These are phyloP conservation scores for Salix exigua DNA, from an alignment of 345 rosid species.

Conservation along the genomic window DNA sequence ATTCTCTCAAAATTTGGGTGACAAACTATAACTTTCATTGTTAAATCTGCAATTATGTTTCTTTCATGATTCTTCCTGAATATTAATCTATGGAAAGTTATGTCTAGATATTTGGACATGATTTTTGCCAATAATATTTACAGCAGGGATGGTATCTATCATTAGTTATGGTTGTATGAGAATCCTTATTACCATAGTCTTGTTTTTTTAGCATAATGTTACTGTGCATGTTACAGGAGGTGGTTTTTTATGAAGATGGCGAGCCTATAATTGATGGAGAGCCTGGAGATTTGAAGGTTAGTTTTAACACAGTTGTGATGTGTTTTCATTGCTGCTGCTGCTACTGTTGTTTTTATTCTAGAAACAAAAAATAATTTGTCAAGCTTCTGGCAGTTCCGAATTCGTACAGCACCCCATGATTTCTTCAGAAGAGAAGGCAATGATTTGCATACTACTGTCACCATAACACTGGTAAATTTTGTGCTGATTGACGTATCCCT, in stretches of 20 bases:
- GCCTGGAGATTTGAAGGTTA: slow-evolving; percentile 93
- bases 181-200: background rate
- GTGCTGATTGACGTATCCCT: background rate
- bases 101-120: background rate
- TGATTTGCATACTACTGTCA: slow-evolving; percentile 78
- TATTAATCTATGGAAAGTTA: background rate
- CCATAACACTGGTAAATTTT: slow-evolving; percentile 72
- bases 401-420: slow-evolving; percentile 79
- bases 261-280: slow-evolving; percentile 95
- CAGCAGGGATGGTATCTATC: too few relatives aligned
- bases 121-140: background rate
- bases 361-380: background rate
- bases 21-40: background rate
- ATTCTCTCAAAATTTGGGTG: background rate
- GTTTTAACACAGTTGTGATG: background rate
- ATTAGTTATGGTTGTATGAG: background rate
- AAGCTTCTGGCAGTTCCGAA: slow-evolving; percentile 65
- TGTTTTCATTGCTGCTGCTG: background rate
- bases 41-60: background rate
- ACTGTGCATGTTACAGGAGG: slow-evolving; percentile 56
- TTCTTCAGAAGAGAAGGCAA: slow-evolving; percentile 82
- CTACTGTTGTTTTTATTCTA: background rate
- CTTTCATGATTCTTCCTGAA: background rate
- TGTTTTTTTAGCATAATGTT: background rate
- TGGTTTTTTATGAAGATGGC: slow-evolving; percentile 92